phyloP scores from a whole-genome alignment of 2,329 filamentous ascomycete genomes.

The Paraphoma sp. region DNA sequence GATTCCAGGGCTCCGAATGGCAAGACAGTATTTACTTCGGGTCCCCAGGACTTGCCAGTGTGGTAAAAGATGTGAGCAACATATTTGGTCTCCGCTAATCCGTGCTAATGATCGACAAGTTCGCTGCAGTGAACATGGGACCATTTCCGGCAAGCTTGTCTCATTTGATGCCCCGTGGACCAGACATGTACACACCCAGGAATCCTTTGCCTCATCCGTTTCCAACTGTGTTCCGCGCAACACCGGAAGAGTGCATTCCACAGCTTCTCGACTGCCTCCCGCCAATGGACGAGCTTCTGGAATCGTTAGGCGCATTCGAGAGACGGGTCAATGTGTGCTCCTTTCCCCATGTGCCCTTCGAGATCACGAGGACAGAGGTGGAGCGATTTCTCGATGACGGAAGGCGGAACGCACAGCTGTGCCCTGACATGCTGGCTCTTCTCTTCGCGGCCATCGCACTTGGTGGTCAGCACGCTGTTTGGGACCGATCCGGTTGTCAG shows the following conservation, averaged over 20 bases:
- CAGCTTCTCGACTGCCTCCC: conserved; percentile 50
- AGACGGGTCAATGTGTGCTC: conserved; percentile 52
- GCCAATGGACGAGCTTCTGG: conserved; percentile 45
- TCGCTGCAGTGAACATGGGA: conserved; percentile 51
- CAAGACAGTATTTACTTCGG: conserved; percentile 59
- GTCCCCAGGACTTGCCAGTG: conserved; percentile 56
- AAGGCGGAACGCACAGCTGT: conserved; percentile 51
- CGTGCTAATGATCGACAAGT: conserved; percentile 43
- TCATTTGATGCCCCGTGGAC: conserved; percentile 51
- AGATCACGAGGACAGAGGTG: conserved; percentile 53
- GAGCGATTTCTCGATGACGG: conserved; percentile 53
- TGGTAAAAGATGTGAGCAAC: conserved; percentile 53
- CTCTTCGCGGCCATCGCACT: conserved; percentile 57
- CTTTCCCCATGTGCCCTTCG: conserved; percentile 54
- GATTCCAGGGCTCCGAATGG: conserved; percentile 50
- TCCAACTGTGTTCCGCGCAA: conserved; percentile 51
- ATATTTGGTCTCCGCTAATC: background rate
- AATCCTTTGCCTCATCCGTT: conserved; percentile 53
- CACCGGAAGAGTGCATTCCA: conserved; percentile 42
- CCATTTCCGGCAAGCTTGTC: conserved; percentile 45
- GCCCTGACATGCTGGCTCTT: conserved; percentile 57
- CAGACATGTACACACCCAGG: conserved; percentile 51
- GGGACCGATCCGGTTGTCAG: conserved; percentile 48
- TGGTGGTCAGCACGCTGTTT: conserved; percentile 55
- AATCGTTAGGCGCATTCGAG: conserved; percentile 52